Evolutionary conservation across 2,329 filamentous ascomycete genomes (phyloP).

Genomic region (Arthrobotrys iridis): DNA sequence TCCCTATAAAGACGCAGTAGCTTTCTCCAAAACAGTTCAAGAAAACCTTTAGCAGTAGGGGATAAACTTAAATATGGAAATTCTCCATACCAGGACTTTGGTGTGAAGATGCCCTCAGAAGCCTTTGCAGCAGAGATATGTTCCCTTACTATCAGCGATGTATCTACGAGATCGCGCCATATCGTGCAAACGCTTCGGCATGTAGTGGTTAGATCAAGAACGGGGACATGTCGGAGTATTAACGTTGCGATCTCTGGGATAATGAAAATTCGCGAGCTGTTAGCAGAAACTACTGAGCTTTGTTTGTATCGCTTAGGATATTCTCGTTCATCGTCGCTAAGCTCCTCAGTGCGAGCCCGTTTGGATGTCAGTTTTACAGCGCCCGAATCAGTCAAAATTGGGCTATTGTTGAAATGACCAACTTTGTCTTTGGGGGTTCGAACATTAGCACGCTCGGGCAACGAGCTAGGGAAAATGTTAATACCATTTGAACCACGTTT

Average conservation of each 20-base stretch:
- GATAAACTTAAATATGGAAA: background rate
- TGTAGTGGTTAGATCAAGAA: background rate
- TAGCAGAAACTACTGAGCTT: background rate
- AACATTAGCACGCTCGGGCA: background rate
- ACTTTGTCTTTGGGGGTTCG: background rate
- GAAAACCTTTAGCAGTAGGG: background rate
- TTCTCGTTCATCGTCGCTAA: background rate
- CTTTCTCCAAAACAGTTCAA: background rate
- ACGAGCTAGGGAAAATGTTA: too few species aligned
- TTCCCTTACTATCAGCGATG: background rate
- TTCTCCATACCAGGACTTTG: background rate
- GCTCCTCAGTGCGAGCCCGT: background rate
- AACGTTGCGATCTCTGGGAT: background rate
- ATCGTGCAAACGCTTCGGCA: background rate
- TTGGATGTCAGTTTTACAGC: background rate
- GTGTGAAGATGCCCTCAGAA: background rate
- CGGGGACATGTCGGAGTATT: background rate
- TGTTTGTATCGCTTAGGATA: background rate
- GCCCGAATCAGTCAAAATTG: background rate
- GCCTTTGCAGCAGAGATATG: background rate
- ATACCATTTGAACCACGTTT: too few species aligned
- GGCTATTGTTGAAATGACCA: background rate
- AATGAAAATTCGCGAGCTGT: background rate
- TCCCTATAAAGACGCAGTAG: background rate
- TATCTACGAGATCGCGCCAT: background rate